Evolutionary conservation across 305 asterid genomes (phyloP).

Genomic region (Solanum hybrid): DNA sequence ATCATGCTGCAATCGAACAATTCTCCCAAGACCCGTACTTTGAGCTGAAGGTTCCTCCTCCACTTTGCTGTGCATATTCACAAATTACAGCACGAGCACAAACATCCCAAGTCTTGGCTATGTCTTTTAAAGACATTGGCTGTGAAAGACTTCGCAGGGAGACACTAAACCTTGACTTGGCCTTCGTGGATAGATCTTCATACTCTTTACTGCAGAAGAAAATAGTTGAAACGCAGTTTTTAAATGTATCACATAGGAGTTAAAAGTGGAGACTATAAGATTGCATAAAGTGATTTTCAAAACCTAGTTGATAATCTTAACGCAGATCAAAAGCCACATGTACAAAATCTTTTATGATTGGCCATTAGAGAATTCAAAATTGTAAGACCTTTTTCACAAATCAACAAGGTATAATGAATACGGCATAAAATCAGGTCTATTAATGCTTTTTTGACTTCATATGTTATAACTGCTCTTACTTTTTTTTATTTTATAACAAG

Average conservation of each 20-base stretch:
- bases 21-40: constrained; percentile 85
- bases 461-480: neutral
- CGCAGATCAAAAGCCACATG: neutral
- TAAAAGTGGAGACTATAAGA: neutral
- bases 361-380: neutral
- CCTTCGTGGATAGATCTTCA: constrained; percentile 73
- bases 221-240: neutral
- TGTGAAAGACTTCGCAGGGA: constrained; percentile 71
- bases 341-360: neutral
- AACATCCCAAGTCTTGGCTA: constrained; percentile 85
- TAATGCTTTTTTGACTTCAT: neutral
- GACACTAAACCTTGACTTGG: constrained; percentile 68
- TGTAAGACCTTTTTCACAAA: neutral
- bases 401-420: neutral
- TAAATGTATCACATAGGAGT: neutral
- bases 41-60: constrained; percentile 92
- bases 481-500: neutral
- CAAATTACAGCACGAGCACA: constrained; percentile 77
- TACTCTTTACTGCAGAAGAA: constrained; percentile 57
- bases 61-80: constrained; percentile 67
- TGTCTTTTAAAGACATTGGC: constrained; percentile 77
- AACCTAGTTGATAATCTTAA: neutral
- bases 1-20: constrained; percentile 30
- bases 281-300: neutral
- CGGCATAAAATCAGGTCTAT: neutral